Evolutionary conservation across 495 filamentous ascomycete genomes (phyloP).

Genomic region (Podospora appendiculata): DNA sequence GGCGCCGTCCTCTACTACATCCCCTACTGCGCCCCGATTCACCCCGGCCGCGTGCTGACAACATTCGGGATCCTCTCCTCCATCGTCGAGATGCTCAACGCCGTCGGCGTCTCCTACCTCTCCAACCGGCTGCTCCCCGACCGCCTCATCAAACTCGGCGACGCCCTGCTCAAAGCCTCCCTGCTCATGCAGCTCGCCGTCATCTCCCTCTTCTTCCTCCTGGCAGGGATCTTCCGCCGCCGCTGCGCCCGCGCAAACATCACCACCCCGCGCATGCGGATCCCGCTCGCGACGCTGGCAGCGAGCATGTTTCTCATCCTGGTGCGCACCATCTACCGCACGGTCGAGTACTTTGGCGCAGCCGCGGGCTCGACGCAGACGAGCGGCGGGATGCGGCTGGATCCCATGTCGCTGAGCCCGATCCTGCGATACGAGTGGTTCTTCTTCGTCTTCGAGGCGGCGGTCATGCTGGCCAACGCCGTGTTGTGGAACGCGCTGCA

Average conservation of each 20-base stretch:
- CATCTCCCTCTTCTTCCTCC: constrained; percentile 15
- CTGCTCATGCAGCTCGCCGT: constrained; percentile 23
- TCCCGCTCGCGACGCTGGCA: constrained; percentile 18
- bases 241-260: constrained; percentile 15
- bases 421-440: constrained; percentile 31
- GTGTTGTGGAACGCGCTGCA: constrained; percentile 4
- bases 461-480: background rate
- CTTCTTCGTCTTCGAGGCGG: constrained; percentile 8
- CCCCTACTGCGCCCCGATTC: constrained; percentile 23
- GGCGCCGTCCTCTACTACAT: constrained; percentile 28
- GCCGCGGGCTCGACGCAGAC: constrained; percentile 9
- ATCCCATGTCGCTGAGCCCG: constrained; percentile 18
- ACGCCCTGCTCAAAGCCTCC: constrained; percentile 17
- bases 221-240: constrained; percentile 24
- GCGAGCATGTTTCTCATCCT: constrained; percentile 25
- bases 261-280: constrained; percentile 2
- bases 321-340: constrained; percentile 22
- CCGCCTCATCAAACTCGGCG: constrained; percentile 10
- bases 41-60: constrained; percentile 15
- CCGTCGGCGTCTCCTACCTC: constrained; percentile 20
- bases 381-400: background rate
- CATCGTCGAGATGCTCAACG: constrained; percentile 25
- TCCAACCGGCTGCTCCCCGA: constrained; percentile 15
- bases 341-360: constrained; percentile 24
- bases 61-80: constrained; percentile 23